These are phyloP conservation scores for Amphibolis antarctica DNA, from an alignment of 106 monocot species.

Conservation along the genomic window DNA sequence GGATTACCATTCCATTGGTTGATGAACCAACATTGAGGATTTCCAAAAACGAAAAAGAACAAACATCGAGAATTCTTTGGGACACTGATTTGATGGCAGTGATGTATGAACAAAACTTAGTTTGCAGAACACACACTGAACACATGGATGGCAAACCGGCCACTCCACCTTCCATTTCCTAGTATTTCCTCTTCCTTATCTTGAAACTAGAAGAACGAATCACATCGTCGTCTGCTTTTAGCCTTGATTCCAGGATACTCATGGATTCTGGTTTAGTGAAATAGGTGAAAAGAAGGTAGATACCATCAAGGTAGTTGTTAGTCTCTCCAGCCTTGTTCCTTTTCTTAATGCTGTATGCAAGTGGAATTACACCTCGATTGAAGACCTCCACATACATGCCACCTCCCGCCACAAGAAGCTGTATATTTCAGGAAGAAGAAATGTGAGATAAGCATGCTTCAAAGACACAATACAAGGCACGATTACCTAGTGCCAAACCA, in stretches of 20 bases:
- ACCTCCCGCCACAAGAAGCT: conserved; percentile 89
- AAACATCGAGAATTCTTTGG: too few species aligned
- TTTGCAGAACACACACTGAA: background rate
- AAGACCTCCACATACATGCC: conserved; percentile 89
- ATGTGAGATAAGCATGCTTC: background rate
- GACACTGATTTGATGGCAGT: too few species aligned
- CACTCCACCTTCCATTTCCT: background rate
- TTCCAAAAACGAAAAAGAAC: too few species aligned
- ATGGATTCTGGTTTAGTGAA: conserved; percentile 88
- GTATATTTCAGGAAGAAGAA: conserved; percentile 3
- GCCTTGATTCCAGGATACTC: conserved; percentile 33
- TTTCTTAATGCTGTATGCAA: conserved; percentile 82
- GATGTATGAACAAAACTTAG: background rate
- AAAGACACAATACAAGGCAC: background rate
- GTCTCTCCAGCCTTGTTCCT: conserved; percentile 74
- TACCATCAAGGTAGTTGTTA: conserved; percentile 71
- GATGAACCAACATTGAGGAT: too few species aligned
- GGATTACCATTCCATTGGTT: too few species aligned
- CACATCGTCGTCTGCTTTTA: conserved; percentile 59
- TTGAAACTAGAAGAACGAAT: conserved; percentile 69
- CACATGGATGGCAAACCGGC: background rate
- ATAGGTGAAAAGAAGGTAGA: conserved; percentile 86
- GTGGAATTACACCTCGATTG: conserved; percentile 81
- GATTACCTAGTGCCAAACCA: background rate
- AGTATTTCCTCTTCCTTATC: conserved; percentile 57